Base-by-base conservation (phyloP, 768 basidiomycete species). In the Pluteus cervinus region DNA sequence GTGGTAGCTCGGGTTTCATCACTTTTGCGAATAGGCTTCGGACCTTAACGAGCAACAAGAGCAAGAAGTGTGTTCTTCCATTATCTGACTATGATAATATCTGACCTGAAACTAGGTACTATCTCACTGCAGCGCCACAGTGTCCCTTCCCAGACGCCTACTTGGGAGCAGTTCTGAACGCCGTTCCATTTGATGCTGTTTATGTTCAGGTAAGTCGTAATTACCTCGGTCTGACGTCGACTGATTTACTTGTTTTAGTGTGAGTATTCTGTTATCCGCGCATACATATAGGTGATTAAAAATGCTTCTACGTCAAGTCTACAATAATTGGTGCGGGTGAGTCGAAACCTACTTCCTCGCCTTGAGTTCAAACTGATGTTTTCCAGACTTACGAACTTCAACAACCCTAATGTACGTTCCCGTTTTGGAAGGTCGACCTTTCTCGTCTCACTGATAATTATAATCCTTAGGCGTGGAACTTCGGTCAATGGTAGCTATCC, bases 111-210 rank as follows among this genome's bases (percentile, higher is more conserved):
- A 37, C 7, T 36, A 73, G 73, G 42, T 80, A 73, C 52, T 78
- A 71, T 44, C 54, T 79, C 40, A 74, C 75, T 24, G 75, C 60
- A 17, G 71, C 73, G 0, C 74, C 69, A 29, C 76, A 59, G 47
- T 80, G 77, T 45, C 73, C 72, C 4, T 82, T 70, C 63, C 78
- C 80, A 1, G 80, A 81, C 51, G 73, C 71, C 3, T 65, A 65
- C 49, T 50, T 81, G 5, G 71, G 74, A 7, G 48, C 62, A 8
- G 68, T 73, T 33, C 58, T 82, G 40, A 68, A 79, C 47, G 60
- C 65, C n/a, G 79, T 74, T 15, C 63, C 62, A 0, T 82, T 81
- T 43, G 80, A 83, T 55, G 76, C 75, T 2, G 60, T 83, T 38
- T 80, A 79, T 50, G 79, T 81, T 26, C 80, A 80, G 54, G 76